Evolutionary conservation across 441 rosid genomes (phyloP), one percentile per base, ranked within the genome.

Genomic region (Pelargonium fulgidum): DNA sequence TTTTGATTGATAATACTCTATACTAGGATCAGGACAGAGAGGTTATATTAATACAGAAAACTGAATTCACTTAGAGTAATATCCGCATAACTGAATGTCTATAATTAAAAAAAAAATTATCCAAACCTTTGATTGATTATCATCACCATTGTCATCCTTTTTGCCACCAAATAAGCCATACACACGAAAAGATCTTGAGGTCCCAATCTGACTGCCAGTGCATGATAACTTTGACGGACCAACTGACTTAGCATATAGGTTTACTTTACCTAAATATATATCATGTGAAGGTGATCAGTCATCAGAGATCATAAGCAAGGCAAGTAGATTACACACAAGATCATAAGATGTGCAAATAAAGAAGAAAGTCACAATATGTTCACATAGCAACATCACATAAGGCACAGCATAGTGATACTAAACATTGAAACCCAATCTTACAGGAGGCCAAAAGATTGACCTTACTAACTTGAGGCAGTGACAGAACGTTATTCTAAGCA

Each of bases 111-210:
- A 24, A 20, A 16, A 13, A 10, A 24, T 19, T 13, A 61, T 17
- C 36, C 36, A 24, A 22, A 61, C 64, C 64, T 61, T 61, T 22
- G 64, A 61, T 61, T 20, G 36, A 12, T 24, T 61, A 22, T 61
- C 64, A 61, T 61, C 64, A 61, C 64, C 36, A 20, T 19, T 61
- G 12, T 61, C 64, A 5, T 61, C 64, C 20, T 61, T 61, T 61
- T 61, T 61, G 29, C 64, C 64, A 10, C 64, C 64, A 22, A 89
- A 89, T 6, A 89, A 76, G 54, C 85, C 82, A 79, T 77, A 68
- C 12, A 87, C 85, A 41, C 80, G 78, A 62, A 87, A 76, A 71
- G 87, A 63, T 78, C 73, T 81, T 33, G 16, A 8, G 44, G 29
- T 62, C 42, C 39, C 44, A 26, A 13, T 63, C 42, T 63, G 41